Evolutionary conservation across 2,329 filamentous ascomycete genomes (phyloP).

Genomic region (Coniosporium tulheliwenetii): DNA sequence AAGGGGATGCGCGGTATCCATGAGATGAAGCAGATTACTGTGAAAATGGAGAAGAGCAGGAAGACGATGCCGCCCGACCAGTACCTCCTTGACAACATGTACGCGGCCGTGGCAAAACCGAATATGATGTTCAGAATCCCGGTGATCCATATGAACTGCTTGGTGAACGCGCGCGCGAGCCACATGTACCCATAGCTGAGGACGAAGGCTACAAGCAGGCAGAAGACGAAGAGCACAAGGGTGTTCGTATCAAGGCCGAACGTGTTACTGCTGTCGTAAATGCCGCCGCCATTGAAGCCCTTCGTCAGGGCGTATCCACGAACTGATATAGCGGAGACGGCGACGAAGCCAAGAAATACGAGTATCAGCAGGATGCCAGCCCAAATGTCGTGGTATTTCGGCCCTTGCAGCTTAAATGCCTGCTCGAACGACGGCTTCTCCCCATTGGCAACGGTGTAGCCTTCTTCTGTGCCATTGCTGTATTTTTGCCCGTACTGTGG

Average conservation of each 20-base stretch:
- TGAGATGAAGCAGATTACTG: conserved; percentile 66
- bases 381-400: conserved; percentile 88
- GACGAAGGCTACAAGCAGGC: conserved; percentile 56
- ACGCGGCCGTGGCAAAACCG: conserved; percentile 72
- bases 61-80: conserved; percentile 81
- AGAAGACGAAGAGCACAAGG: conserved; percentile 68
- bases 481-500: conserved; percentile 16
- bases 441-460: conserved; percentile 10
- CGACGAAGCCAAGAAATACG: conserved; percentile 58
- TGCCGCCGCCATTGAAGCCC: conserved; percentile 50
- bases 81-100: conserved; percentile 63
- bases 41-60: conserved; percentile 65
- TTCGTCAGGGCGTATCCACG: conserved; percentile 54
- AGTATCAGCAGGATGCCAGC: conserved; percentile 56
- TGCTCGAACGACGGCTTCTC: conserved; percentile 53
- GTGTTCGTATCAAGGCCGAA: conserved; percentile 71
- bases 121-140: conserved; percentile 77
- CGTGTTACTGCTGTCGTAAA: conserved; percentile 52
- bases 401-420: conserved; percentile 63
- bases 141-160: conserved; percentile 84
- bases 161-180: conserved; percentile 62
- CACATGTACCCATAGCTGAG: conserved; percentile 67
- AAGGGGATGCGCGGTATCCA: conserved; percentile 77
- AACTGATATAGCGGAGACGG: conserved; percentile 59
- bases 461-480: background rate